Evolutionary conservation across 225 moss, liverwort and hornwort species (phyloP).

Genomic region (Bryum argenteum): DNA sequence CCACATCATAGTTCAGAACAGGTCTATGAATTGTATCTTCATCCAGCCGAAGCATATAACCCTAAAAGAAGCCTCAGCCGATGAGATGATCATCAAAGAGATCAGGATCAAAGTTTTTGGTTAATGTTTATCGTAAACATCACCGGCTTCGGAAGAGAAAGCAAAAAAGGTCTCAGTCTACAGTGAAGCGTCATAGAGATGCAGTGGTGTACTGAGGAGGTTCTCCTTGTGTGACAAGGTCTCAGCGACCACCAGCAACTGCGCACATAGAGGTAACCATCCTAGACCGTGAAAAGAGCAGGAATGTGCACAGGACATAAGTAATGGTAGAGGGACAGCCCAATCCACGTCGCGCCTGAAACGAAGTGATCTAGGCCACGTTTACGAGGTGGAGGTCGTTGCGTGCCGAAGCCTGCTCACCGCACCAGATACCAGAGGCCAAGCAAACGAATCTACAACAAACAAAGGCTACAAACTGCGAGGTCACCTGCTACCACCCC

Average conservation of each 20-base stretch:
- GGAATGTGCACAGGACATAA: conserved; percentile 25
- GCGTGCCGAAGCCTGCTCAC: conserved; percentile 25
- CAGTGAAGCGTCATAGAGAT: conserved; percentile 32
- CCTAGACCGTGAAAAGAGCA: conserved; percentile 5
- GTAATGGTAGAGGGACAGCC: conserved; percentile 39
- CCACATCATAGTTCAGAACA: conserved; percentile 32
- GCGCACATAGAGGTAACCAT: conserved; percentile 42
- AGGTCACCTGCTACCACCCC: neutral
- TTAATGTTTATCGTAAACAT: conserved; percentile 23
- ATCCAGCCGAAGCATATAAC: conserved; percentile 17
- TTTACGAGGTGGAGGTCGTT: conserved; percentile 37
- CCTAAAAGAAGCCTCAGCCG: conserved; percentile 21
- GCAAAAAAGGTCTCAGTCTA: conserved; percentile 34
- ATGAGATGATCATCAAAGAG: conserved; percentile 31
- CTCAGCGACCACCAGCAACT: conserved; percentile 43
- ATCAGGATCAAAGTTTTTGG: conserved; percentile 44
- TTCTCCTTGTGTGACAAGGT: conserved; percentile 45
- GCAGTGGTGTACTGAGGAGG: conserved; percentile 34
- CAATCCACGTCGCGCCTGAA: conserved; percentile 42
- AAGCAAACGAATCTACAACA: too few species aligned
- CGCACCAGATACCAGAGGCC: conserved; percentile 41
- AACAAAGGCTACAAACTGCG: fast-evolving
- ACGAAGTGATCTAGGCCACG: neutral
- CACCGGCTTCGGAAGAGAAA: conserved; percentile 15
- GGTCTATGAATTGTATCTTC: conserved; percentile 34